phyloP scores from a whole-genome alignment of 306 rosid species.

The Vigna radiata region DNA sequence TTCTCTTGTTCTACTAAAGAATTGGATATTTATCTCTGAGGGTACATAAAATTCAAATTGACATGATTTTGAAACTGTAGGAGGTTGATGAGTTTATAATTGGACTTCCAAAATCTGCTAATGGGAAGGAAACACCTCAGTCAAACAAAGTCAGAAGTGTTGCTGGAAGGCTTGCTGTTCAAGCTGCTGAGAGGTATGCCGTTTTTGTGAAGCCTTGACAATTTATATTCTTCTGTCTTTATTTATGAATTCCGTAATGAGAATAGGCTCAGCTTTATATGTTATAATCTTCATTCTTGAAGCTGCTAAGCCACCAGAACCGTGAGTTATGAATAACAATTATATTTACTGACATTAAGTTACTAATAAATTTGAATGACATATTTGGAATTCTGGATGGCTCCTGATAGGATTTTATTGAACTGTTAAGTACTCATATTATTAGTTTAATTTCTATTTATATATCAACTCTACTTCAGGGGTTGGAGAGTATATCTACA shows the following conservation, averaged over 20 bases:
- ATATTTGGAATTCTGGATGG: background rate
- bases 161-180: slow-evolving; percentile 80
- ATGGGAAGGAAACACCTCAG: slow-evolving; percentile 87
- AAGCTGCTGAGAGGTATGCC: slow-evolving; percentile 82
- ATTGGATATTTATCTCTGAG: slow-evolving; percentile 1
- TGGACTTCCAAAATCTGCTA: slow-evolving; percentile 83
- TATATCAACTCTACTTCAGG: slow-evolving; percentile 56
- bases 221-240: slow-evolving; percentile 8
- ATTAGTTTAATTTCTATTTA: background rate
- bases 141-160: slow-evolving; percentile 83
- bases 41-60: slow-evolving; percentile 1
- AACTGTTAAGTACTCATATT: slow-evolving; percentile 14
- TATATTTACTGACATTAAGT: background rate
- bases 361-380: slow-evolving; percentile 15
- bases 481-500: slow-evolving; percentile 94
- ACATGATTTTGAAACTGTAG: slow-evolving; percentile 48
- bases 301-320: slow-evolving; percentile 31
- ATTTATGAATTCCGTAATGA: slow-evolving; percentile 20
- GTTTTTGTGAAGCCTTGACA: background rate
- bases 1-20: background rate
- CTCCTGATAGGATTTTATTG: slow-evolving; percentile 12
- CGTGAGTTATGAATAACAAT: background rate
- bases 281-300: background rate
- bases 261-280: slow-evolving; percentile 18
- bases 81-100: slow-evolving; percentile 91